Percentiles rank a stretch among this genome's conserved stretches.
Evolutionary conservation across 2,329 filamentous ascomycete genomes (phyloP).

Genomic region (Metarhizium guizhouense): DNA sequence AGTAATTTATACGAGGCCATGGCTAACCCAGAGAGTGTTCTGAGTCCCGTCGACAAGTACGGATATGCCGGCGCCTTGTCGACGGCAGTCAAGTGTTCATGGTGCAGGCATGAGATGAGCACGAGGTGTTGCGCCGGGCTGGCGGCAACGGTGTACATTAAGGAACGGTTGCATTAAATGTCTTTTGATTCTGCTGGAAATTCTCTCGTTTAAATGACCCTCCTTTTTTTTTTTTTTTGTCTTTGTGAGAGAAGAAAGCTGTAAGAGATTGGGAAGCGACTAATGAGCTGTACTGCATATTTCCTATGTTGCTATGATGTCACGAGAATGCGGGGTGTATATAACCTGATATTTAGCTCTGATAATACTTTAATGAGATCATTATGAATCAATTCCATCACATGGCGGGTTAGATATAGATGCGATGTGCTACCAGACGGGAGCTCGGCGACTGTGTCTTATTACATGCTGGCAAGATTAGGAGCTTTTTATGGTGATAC

Average conservation of each 20-base stretch:
- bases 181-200: background rate
- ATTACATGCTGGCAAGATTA: no score
- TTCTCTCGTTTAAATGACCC: background rate
- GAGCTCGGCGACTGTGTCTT: no score
- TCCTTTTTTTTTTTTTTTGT: background rate
- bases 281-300: background rate
- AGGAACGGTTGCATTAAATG: conserved; percentile 47
- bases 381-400: no score
- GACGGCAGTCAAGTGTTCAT: conserved; percentile 58
- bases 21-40: conserved; percentile 46
- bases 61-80: conserved; percentile 49
- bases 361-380: no score
- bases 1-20: conserved; percentile 56
- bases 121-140: conserved; percentile 61
- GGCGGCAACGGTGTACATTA: conserved; percentile 56
- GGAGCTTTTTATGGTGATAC: no score
- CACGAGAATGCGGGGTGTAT: background rate
- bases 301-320: background rate
- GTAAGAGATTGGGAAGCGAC: background rate
- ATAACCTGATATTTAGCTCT: background rate
- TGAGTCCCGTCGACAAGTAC: conserved; percentile 36
- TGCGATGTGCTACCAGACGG: no score
- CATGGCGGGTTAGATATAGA: no score
- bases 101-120: conserved; percentile 65
- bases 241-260: background rate